Evolutionary conservation across 2,329 filamentous ascomycete genomes (phyloP), one percentile per base, ranked within the genome.

Genomic region (Trichoderma afroharzianum): DNA sequence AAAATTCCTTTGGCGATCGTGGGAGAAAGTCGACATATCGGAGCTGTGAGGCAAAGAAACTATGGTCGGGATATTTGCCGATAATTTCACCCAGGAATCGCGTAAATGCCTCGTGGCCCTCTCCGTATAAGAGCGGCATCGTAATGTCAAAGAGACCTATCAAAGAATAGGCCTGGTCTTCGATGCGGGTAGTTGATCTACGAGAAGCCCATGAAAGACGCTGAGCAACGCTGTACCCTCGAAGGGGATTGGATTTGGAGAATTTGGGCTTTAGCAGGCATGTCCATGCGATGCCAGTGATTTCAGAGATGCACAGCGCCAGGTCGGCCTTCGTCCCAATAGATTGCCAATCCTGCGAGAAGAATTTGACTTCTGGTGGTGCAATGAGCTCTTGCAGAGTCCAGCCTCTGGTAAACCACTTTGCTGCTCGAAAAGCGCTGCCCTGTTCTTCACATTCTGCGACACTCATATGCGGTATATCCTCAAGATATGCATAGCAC

Each of bases 161-260:
- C 2, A 75, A 62, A 32, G 73, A 75, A 36, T 75, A 75, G 8
- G 72, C 73, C 28, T 70, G 36, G 43, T 75, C 74, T 62, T 80
- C 75, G 32, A 63, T 26, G 14, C 75, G 73, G 1, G 66, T 76
- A 1, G 75, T 79, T 36, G 73, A 15, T 15, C 79, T 71, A 3
- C 66, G 63, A 6, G 77, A 73, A 12, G 77, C 76, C 79, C 78
- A 80, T 4, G 76, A 77, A 72, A 79, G 76, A 30, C 77, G 74
- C 6, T 73, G 55, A 7, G 76, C 75, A 9, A 78, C 63, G 53
- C 57, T 68, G 39, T 58, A 63, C 15, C 53, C 68, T 14, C 63
- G 36, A 24, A 71, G 50, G 5, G 72, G 68, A 30, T 73, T 36
- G 14, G 68, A 69, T 43, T 71, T 71, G 15, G 71, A 67, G 7